These are phyloP conservation scores for Candida nitratophila DNA, from an alignment of 805 yeast species.

Conservation along the genomic window DNA sequence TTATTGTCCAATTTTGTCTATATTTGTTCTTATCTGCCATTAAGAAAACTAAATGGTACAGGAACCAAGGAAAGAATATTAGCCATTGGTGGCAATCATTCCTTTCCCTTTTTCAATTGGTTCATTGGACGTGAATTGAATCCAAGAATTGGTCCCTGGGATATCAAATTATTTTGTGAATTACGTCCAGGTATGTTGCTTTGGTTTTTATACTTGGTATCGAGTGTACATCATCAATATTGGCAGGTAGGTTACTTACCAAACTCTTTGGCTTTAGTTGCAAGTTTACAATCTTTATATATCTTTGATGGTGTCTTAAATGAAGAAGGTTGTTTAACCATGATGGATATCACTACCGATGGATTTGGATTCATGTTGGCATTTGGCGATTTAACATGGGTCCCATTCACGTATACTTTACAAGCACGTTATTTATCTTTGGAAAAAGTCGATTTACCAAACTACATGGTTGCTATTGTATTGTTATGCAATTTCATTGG, in stretches of 20 bases:
- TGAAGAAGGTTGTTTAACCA: slow-evolving; percentile 82
- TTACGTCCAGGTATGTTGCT: slow-evolving; percentile 89
- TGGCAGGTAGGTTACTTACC: slow-evolving; percentile 48
- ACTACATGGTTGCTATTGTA: slow-evolving; percentile 38
- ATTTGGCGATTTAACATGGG: slow-evolving; percentile 88
- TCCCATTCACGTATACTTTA: slow-evolving; percentile 85
- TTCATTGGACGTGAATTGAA: slow-evolving; percentile 94
- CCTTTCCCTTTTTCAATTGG: slow-evolving; percentile 78
- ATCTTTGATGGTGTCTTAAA: slow-evolving; percentile 87
- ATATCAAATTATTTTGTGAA: slow-evolving; percentile 87
- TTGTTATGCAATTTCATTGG: slow-evolving; percentile 40
- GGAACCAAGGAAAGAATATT: slow-evolving; percentile 62
- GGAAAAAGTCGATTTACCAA: slow-evolving; percentile 51
- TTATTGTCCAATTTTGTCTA: slow-evolving; percentile 60
- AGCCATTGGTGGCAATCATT: slow-evolving; percentile 83
- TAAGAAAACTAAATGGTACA: slow-evolving; percentile 39
- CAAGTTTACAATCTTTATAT: slow-evolving; percentile 68
- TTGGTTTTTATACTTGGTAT: slow-evolving; percentile 72
- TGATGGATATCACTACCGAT: slow-evolving; percentile 95
- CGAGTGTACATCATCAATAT: slow-evolving; percentile 81
- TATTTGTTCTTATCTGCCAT: slow-evolving; percentile 57
- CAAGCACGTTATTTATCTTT: slow-evolving; percentile 79
- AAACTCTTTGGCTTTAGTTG: slow-evolving; percentile 68
- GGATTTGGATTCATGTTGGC: slow-evolving; percentile 96
- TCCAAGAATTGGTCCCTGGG: slow-evolving; percentile 81